Evolutionary conservation across 192 early-diverging fungal genomes (phyloP).

Genomic region (Linnemannia hyalina): DNA sequence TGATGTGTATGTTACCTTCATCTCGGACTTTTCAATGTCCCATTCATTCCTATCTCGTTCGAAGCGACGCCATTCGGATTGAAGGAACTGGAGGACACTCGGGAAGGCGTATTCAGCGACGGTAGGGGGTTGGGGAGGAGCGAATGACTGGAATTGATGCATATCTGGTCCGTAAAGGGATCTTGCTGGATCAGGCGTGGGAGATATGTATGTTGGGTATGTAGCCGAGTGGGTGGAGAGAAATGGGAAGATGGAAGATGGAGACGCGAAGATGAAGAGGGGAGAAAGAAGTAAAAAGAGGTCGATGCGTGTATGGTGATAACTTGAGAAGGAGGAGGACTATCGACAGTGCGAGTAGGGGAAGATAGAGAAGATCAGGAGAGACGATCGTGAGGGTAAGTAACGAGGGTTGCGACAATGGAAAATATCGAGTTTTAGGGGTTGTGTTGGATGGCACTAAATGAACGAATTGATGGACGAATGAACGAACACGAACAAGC

Average conservation of each 20-base stretch:
- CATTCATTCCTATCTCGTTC: slow-evolving; percentile 91
- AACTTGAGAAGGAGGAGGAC: background rate
- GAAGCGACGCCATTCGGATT: slow-evolving; percentile 84
- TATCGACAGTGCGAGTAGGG: background rate
- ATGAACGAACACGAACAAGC: background rate
- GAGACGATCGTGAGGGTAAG: background rate
- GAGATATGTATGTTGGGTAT: background rate
- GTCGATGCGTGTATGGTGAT: background rate
- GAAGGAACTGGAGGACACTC: slow-evolving; percentile 85
- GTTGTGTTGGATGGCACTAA: background rate
- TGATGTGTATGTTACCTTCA: slow-evolving; percentile 67
- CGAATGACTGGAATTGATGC: slow-evolving; percentile 39
- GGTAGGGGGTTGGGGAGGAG: slow-evolving; percentile 34
- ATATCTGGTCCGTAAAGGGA: slow-evolving; percentile 4
- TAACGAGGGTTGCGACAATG: background rate
- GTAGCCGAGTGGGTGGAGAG: background rate
- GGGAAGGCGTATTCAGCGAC: slow-evolving; percentile 71
- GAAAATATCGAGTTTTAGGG: slow-evolving; percentile 4
- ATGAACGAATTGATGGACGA: background rate
- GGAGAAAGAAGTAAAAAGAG: background rate
- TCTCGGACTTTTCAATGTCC: slow-evolving; percentile 83
- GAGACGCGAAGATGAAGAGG: too few species aligned
- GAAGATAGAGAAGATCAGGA: background rate
- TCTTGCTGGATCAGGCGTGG: background rate
- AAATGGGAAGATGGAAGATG: background rate